A percentile compares a stretch with the other conserved stretches of the same genome.
These are phyloP conservation scores for Phaeosphaeriaceae sp. DNA, from an alignment of 2,329 filamentous ascomycete species.

Conservation along the genomic window DNA sequence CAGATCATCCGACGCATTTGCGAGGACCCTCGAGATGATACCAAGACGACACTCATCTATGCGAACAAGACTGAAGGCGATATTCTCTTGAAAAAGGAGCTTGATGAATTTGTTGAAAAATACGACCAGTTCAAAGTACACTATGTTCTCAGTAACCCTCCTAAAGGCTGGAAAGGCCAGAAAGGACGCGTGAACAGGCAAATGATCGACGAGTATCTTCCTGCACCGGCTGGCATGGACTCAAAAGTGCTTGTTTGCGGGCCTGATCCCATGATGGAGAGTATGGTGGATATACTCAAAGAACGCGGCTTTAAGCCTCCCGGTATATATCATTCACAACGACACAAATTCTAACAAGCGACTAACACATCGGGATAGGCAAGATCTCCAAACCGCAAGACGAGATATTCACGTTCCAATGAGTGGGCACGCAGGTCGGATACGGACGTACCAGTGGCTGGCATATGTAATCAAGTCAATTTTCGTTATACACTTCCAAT, in stretches of 20 bases:
- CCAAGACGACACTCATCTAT: slow-evolving; percentile 64
- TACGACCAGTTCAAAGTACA: slow-evolving; percentile 62
- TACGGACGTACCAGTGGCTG: too few species aligned
- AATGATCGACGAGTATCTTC: slow-evolving; percentile 13
- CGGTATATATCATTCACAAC: slow-evolving; percentile 6
- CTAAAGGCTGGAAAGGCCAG: slow-evolving; percentile 12
- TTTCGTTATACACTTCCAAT: too few species aligned
- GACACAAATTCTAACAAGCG: neutral
- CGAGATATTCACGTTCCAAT: slow-evolving; percentile 15
- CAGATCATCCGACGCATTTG: slow-evolving; percentile 70
- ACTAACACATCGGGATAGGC: slow-evolving; percentile 4
- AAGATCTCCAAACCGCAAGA: slow-evolving; percentile 18
- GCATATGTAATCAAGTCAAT: too few species aligned
- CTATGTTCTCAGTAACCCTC: slow-evolving; percentile 58
- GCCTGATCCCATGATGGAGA: slow-evolving; percentile 16
- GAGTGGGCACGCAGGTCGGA: neutral
- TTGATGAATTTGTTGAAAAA: slow-evolving; percentile 60
- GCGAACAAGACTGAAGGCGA: slow-evolving; percentile 66
- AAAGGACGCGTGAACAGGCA: slow-evolving; percentile 12
- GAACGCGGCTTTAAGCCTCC: slow-evolving; percentile 20
- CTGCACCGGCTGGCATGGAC: slow-evolving; percentile 64
- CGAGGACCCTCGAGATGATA: slow-evolving; percentile 64
- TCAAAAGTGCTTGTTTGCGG: slow-evolving; percentile 94
- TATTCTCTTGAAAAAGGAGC: slow-evolving; percentile 64
- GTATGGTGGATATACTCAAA: slow-evolving; percentile 14